Evolutionary conservation across 495 filamentous ascomycete species (phyloP).

Genomic region (Pseudevernia furfuracea): DNA sequence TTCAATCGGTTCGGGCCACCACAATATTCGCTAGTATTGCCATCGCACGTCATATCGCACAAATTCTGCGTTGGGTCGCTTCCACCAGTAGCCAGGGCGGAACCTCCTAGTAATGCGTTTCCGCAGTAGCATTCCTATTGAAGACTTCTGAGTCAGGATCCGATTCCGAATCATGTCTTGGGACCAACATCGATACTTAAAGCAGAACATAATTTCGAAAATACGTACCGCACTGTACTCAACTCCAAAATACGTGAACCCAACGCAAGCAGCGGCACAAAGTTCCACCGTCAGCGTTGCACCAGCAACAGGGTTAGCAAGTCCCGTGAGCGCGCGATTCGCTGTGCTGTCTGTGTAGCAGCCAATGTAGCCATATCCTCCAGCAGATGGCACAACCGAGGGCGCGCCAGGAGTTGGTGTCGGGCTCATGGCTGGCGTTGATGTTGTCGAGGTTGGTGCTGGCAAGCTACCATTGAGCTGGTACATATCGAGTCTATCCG

Average conservation of each 20-base stretch:
- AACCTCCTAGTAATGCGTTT: not conserved
- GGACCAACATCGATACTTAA: too few relatives aligned
- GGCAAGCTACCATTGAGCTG: not conserved
- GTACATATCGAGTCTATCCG: not conserved
- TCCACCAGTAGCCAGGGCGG: not conserved
- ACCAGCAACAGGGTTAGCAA: not conserved
- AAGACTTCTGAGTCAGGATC: too few relatives aligned
- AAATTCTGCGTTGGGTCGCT: not conserved
- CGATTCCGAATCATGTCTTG: too few relatives aligned
- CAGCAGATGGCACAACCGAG: not conserved
- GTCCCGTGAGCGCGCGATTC: not conserved
- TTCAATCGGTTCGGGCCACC: not conserved
- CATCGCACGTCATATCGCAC: not conserved
- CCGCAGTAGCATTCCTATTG: constrained; percentile 1
- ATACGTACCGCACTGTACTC: not conserved
- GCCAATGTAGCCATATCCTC: not conserved
- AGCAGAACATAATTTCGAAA: too few relatives aligned
- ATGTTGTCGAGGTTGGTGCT: not conserved
- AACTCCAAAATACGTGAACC: not conserved
- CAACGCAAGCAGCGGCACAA: not conserved
- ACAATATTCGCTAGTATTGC: not conserved
- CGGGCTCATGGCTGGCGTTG: not conserved
- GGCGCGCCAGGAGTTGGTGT: not conserved
- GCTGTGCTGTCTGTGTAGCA: not conserved
- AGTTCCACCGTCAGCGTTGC: not conserved